Base-by-base conservation (phyloP, 345 rosid genomes). In the Eucalyptus lansdowneana region DNA sequence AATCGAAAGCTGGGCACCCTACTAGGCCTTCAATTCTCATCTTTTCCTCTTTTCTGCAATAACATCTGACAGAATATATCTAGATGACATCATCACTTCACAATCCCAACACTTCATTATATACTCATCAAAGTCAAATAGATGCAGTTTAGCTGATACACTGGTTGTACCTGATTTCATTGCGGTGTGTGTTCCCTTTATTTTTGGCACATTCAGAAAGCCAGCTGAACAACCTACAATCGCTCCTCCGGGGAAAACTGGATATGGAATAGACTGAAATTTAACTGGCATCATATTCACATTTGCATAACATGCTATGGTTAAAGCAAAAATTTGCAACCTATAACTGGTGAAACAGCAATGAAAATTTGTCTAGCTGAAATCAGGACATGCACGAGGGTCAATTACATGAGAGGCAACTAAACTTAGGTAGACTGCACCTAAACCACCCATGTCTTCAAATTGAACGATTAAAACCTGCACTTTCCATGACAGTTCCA, bases 231-330 rank as follows among this genome's bases (percentile, higher is more conserved):
- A 97, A 90, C 99, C 99, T 87, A 97, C 94, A 89, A 97, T 94
- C 92, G 96, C 98, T 94, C 99, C 99, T 89, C 99, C 99, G 2
- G 99, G 98, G 88, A 97, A 97, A 93, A 96, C 96, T 94, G 99
- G 99, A 93, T 96, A 97, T 16, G 98, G 99, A 95, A 97, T 93
- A 93, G 99, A 97, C 99, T 97, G 99, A 97, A 97, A 95, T 95
- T 93, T 95, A 94, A 94, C 96, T 95, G 94, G 94, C 95, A 97
- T 91, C 96, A 94, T 88, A 93, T 95, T 95, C 95, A 88, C 90
- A 91, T 90, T 90, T 89, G 92, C 89, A 89, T 86, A 62, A 91
- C 88, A 88, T 86, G 45, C 58, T 34, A 89, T 49, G 88, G 51
- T 27, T 31, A 89, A 86, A n/a, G 60, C 44, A 86, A 54, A 86